Conservation (phyloP, 768 basidiomycete species). For the Phylloporus arenicola region DNA sequence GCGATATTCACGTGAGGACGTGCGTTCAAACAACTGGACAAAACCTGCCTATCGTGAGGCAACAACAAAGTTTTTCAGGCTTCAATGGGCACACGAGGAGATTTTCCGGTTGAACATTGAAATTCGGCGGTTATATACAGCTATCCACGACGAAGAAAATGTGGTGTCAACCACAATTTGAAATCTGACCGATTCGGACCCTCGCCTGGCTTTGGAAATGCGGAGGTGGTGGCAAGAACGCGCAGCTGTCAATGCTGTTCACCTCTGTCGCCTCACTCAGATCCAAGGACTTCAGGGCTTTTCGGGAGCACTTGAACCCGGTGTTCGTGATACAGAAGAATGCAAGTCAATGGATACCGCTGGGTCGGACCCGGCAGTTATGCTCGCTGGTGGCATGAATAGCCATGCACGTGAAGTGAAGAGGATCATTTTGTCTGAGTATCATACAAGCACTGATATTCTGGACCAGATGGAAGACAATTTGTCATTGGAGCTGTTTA, state of each 20-base stretch:
- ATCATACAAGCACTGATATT: no score
- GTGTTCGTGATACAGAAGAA: neutral
- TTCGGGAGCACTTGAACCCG: neutral
- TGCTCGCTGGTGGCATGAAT: neutral
- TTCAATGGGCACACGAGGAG: conserved; percentile 24
- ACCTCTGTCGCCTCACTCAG: neutral
- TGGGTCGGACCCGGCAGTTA: neutral
- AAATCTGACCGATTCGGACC: neutral
- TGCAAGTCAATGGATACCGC: neutral
- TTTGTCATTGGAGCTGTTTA: neutral
- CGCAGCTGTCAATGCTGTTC: conserved; percentile 1
- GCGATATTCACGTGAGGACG: conserved; percentile 16
- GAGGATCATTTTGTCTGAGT: neutral
- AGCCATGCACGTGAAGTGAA: neutral
- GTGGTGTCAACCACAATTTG: neutral
- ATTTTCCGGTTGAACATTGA: conserved; percentile 24
- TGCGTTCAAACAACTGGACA: conserved; percentile 19
- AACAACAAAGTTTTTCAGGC: conserved; percentile 20
- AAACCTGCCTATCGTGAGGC: conserved; percentile 14
- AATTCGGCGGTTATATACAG: conserved; percentile 14
- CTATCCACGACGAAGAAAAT: conserved; percentile 17
- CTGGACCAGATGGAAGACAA: neutral
- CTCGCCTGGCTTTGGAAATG: neutral
- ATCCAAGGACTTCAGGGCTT: neutral
- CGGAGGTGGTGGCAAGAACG: neutral